Base-by-base conservation (phyloP, 2,329 filamentous ascomycete species). In the Botrytis porri region DNA sequence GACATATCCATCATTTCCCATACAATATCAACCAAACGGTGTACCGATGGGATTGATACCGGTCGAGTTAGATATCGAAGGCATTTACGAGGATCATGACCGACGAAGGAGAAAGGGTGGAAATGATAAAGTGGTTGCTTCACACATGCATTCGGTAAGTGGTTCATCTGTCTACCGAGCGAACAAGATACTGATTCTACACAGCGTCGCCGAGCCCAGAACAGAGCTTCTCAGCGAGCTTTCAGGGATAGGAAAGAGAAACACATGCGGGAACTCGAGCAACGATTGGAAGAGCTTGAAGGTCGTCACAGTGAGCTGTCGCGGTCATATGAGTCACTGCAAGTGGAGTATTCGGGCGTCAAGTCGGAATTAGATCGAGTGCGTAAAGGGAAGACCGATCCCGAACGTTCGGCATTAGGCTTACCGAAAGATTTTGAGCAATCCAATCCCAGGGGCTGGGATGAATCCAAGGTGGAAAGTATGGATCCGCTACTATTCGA, bases 171-270 rank as follows among this genome's bases (percentile, higher is more conserved):
- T 32, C 48, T 54, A 10, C 8, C 25, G 10, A 59, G 63, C 29
- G 35, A 20, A 69, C 9, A 37, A 37, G 35, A 74, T 45, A 73
- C 75, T 72, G 20, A 71, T 29, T 61, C 54, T 41, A 45, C 59
- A 18, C 64, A 89, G 86, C 85, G 87, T 64, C 85, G 88, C 74
- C 83, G 88, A 78, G 88, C 87, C 63, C 88, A 89, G 77, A 89
- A 89, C 76, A 85, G 88, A 71, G 88, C 88, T 57, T 89, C 88
- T 3, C 88, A 90, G 79, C 83, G 88, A 73, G 88, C 88, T 0
- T 90, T 89, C 78, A 84, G 88, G 65, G 88, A 90, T 79, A 84
- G 88, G 70, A 90, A 90, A 77, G 88, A 91, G 78, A 88, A 90
- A 79, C 86, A 89, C 75, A 90, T 90, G 77, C 86, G 87, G 74